Percentiles rank a stretch among this genome's conserved stretches.
phyloP scores from a whole-genome alignment of 2,329 filamentous ascomycete species.

The Colletotrichum sp. region DNA sequence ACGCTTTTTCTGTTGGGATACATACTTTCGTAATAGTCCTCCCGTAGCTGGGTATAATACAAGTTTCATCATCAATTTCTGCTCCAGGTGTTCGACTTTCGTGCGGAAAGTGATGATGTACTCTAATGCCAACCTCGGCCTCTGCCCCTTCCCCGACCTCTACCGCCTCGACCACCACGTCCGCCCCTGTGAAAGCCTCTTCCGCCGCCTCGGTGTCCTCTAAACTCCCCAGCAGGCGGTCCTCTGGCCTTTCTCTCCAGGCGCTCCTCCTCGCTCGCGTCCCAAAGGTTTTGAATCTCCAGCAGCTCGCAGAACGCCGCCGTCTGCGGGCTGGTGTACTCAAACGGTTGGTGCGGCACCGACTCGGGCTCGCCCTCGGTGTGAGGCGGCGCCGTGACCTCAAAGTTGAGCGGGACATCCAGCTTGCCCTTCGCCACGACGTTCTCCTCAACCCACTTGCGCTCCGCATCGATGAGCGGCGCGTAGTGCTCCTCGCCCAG shows the following conservation, averaged over 20 bases:
- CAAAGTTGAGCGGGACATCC: conserved; percentile 79
- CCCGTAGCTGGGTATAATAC: neutral
- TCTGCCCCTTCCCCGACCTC: conserved; percentile 38
- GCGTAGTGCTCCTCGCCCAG: conserved; percentile 73
- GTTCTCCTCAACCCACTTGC: conserved; percentile 82
- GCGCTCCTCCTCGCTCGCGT: conserved; percentile 75
- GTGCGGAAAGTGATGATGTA: neutral
- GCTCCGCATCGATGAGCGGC: conserved; percentile 71
- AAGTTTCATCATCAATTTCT: neutral
- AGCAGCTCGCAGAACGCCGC: conserved; percentile 80
- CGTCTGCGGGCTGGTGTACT: conserved; percentile 90
- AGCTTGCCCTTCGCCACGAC: conserved; percentile 68
- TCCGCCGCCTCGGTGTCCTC: conserved; percentile 37
- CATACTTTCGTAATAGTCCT: conserved; percentile 27
- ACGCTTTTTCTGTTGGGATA: conserved; percentile 55
- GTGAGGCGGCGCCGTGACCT: conserved; percentile 75
- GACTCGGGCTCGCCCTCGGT: conserved; percentile 60
- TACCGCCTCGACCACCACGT: conserved; percentile 39
- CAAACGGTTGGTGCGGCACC: conserved; percentile 69
- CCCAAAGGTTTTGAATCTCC: conserved; percentile 77
- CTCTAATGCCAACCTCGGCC: conserved; percentile 25
- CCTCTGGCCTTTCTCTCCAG: conserved; percentile 61
- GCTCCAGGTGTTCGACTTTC: neutral
- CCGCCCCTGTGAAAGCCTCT: conserved; percentile 37
- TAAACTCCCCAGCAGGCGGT: conserved; percentile 48